These are phyloP conservation scores for Platanus orientalis DNA, from an alignment of 164 flowering plant species.

Conservation along the genomic window DNA sequence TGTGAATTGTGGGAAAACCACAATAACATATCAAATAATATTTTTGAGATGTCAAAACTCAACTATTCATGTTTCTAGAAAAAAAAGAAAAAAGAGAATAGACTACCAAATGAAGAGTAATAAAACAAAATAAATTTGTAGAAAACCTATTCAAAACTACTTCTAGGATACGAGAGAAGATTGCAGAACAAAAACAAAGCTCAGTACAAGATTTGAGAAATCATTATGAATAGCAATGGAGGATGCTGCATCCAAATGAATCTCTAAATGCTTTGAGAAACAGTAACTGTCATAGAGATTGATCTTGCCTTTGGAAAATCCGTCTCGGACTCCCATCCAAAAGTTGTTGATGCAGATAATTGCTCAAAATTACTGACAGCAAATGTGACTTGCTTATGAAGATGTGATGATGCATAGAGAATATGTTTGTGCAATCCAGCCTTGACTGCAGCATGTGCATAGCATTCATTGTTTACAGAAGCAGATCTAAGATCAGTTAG, in stretches of 20 bases:
- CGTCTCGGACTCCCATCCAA: slow-evolving; percentile 71
- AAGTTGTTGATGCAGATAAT: slow-evolving; percentile 30
- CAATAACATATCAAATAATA: too few relatives aligned
- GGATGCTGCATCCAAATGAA: neutral
- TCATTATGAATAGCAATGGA: neutral
- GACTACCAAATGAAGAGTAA: too few relatives aligned
- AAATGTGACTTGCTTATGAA: slow-evolving; percentile 40
- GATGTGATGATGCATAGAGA: slow-evolving; percentile 50
- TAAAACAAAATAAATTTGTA: too few relatives aligned
- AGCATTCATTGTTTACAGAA: slow-evolving; percentile 82
- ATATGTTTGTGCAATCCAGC: slow-evolving; percentile 59
- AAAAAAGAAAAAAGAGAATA: too few relatives aligned
- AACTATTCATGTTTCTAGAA: too few relatives aligned
- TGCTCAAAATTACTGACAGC: slow-evolving; percentile 29
- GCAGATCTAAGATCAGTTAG: slow-evolving; percentile 85
- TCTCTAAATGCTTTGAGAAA: neutral
- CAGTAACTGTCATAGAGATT: neutral
- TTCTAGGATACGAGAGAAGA: too few relatives aligned
- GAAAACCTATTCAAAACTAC: neutral
- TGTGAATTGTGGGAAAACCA: too few relatives aligned
- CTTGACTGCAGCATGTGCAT: slow-evolving; percentile 58
- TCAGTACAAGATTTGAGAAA: neutral
- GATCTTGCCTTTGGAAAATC: slow-evolving; percentile 60
- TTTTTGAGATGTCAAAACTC: too few relatives aligned
- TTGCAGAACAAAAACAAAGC: neutral